Base-by-base conservation (phyloP, 148 eudicot genomes). In the Vaccinium myrtillus region DNA sequence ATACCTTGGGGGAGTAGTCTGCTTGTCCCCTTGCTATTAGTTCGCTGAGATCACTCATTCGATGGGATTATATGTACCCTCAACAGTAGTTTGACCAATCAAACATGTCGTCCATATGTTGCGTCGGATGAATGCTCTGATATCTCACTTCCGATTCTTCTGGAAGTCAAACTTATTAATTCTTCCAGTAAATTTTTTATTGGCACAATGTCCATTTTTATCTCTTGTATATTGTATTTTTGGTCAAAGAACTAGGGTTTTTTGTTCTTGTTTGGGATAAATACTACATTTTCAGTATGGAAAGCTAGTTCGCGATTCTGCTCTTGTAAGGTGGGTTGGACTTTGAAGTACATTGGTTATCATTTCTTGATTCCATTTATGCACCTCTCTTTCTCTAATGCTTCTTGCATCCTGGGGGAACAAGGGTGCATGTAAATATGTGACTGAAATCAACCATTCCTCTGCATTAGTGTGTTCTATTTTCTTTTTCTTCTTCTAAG, bases 401-500 rank as follows among this genome's bases (percentile, higher is more conserved):
- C 55, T 77, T 84, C 21, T 81, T 59, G 82, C n/a, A 15, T 81
- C 21, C 10, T 23, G 19, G 71, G 46, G 69, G 23, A 58, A 32
- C 56, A n/a, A 32, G 36, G 56, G 55, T 46, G 73, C 73, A 25
- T 81, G 14, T 54, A n/a, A 54, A n/a, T 12, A 48, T 61, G 75
- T 18, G 21, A 59, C 69, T 18, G 15, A 48, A 67, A 19, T 21
- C 11, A 32, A 14, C 30, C 46, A 4, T 43, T 43, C 6, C 30
- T 10, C 46, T 43, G 46, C 46, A 43, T 77, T 56, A 25, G 2
- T 50, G 67, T 77, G 36, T 9, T 9, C 77, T 50, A 12, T 65
- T 32, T n/a, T 63, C 46, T 79, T 7, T 18, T 56, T 48, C 9
- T 59, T 10, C 21, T 80, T 25, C 16, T 43, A 27, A 5, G n/a